Conservation (phyloP, 2,329 filamentous ascomycete species). For the Diaporthe eres region DNA sequence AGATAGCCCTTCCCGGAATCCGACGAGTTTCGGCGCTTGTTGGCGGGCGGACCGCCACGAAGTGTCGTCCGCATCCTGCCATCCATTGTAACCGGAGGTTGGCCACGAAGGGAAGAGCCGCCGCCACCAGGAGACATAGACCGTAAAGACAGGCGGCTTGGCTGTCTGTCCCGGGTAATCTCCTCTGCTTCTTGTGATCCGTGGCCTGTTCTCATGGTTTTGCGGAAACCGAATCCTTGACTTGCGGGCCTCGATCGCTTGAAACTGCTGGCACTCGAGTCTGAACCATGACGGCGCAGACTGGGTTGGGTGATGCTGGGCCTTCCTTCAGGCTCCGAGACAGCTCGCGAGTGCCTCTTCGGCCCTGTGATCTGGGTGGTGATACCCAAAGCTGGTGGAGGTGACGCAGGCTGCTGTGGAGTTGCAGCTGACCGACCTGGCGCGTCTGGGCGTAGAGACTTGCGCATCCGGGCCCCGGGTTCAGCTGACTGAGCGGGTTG, state of each 20-base stretch:
- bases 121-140: conserved; percentile 75
- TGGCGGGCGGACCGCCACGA: conserved; percentile 54
- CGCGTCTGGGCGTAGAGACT: conserved; percentile 46
- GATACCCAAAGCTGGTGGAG: conserved; percentile 34
- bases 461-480: conserved; percentile 53
- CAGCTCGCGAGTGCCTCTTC: conserved; percentile 33
- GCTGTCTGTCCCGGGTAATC: conserved; percentile 30
- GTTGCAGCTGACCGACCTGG: conserved; percentile 25
- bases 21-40: conserved; percentile 33
- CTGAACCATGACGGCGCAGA: conserved; percentile 69
- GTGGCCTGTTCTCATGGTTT: conserved; percentile 76
- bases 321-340: conserved; percentile 28
- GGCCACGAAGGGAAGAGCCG: conserved; percentile 38
- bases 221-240: conserved; percentile 74
- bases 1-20: conserved; percentile 39
- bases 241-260: conserved; percentile 70
- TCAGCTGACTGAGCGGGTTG: conserved; percentile 29
- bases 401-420: conserved; percentile 26
- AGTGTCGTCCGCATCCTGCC: conserved; percentile 63
- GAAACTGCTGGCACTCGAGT: conserved; percentile 87
- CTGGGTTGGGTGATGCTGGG: conserved; percentile 49
- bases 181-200: conserved; percentile 37
- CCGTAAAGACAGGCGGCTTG: conserved; percentile 74
- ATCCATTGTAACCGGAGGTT: conserved; percentile 56
- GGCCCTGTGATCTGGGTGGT: not conserved